These are phyloP conservation scores for Purshia tridentata DNA, from an alignment of 306 rosid species.

Conservation along the genomic window DNA sequence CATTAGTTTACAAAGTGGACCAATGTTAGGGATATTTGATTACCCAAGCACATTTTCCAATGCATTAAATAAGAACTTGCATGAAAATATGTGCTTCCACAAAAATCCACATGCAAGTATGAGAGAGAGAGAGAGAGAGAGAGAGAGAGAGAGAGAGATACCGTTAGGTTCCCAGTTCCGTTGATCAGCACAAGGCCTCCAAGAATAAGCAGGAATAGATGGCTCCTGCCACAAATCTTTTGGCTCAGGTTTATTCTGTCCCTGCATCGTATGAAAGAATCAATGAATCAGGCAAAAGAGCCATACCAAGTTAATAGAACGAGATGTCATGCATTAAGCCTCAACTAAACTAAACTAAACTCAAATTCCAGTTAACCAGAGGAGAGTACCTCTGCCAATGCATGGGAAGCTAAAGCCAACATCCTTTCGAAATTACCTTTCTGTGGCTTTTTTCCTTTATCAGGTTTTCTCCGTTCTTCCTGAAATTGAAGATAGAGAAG, in stretches of 20 bases:
- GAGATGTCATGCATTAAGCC: neutral
- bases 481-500: slow-evolving; percentile 25
- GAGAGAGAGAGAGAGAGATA: slow-evolving; percentile 30
- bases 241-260: slow-evolving; percentile 77
- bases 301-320: neutral
- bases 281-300: slow-evolving; percentile 25
- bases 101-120: neutral
- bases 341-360: neutral
- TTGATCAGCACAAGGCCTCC: slow-evolving; percentile 89
- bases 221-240: slow-evolving; percentile 98
- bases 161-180: slow-evolving; percentile 83
- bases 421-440: slow-evolving; percentile 66
- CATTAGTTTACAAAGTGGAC: neutral
- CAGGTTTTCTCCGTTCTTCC: slow-evolving; percentile 54
- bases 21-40: no score
- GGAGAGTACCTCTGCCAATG: slow-evolving; percentile 82
- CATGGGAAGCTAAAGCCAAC: slow-evolving; percentile 92
- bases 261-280: slow-evolving; percentile 46
- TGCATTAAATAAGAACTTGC: slow-evolving; percentile 2
- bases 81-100: neutral
- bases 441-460: slow-evolving; percentile 47
- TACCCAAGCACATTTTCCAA: no score
- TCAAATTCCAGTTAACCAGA: slow-evolving; percentile 2
- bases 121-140: no score
- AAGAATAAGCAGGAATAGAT: slow-evolving; percentile 72